Evolutionary conservation across 2,329 filamentous ascomycete genomes (phyloP).

Genomic region (Penicillium decumbens): DNA sequence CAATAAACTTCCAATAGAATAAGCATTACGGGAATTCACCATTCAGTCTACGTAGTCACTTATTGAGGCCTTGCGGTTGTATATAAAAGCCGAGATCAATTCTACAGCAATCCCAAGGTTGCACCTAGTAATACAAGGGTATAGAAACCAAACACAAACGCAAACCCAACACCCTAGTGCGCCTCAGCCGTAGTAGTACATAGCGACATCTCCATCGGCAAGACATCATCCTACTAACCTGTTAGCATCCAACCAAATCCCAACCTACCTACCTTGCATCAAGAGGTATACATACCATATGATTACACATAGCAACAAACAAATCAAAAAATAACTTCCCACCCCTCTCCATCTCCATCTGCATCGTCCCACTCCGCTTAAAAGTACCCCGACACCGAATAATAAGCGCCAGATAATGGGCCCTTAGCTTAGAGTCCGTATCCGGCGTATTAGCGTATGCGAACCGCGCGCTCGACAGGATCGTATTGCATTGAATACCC

Average conservation of each 20-base stretch:
- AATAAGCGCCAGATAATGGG: conserved; percentile 88
- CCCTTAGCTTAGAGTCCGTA: conserved; percentile 81
- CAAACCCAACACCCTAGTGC: not conserved
- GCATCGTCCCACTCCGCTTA: conserved; percentile 92
- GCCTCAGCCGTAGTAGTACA: conserved; percentile 13
- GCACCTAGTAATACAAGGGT: conserved; percentile 15
- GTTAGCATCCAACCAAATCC: not conserved
- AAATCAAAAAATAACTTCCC: conserved; percentile 88
- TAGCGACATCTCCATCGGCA: conserved; percentile 13
- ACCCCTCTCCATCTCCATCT: conserved; percentile 86
- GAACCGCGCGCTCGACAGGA: conserved; percentile 79
- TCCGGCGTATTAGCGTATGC: conserved; percentile 87
- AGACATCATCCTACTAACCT: conserved; percentile 24
- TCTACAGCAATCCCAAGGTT: too few relatives aligned
- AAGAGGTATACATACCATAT: conserved; percentile 59
- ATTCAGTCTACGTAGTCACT: too few relatives aligned
- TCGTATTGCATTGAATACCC: conserved; percentile 77
- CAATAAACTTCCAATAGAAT: too few relatives aligned
- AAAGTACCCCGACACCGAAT: conserved; percentile 83
- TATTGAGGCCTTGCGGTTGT: too few relatives aligned
- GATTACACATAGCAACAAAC: conserved; percentile 88
- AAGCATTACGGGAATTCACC: too few relatives aligned
- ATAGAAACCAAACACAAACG: conserved; percentile 6
- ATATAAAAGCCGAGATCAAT: too few relatives aligned
- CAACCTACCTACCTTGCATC: not conserved